Base-by-base conservation (phyloP, 306 rosid genomes). In the Dryas drummondii region DNA sequence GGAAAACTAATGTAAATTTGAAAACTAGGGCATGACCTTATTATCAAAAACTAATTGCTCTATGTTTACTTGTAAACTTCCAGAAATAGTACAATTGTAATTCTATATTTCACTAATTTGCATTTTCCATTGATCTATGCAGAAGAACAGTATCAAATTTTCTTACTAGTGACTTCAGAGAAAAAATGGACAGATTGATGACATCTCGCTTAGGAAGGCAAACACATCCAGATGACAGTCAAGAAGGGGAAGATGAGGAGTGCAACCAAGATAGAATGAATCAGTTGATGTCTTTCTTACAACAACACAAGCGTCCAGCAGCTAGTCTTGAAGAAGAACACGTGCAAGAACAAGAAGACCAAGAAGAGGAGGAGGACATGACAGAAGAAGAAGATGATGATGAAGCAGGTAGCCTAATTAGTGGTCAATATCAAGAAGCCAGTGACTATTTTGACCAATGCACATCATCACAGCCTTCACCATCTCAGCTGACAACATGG, bases 61-160 rank as follows among this genome's bases (percentile, higher is more conserved):
- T 32, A 4, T 73, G 16, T 73, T 14, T 73, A 22, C 22, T 22
- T 22, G 54, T 27, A 27, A 48, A 42, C 22, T 47, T 48, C 6
- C 9, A 26, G 48, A 46, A 5, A 6, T 48, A 49, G 54, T 37
- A 42, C n/a, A 55, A 65, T 53, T 9, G 32, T 50, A 3, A 4
- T 48, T 75, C 45, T 61, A 72, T 64, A 42, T 72, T 45, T 68
- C 26, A 78, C 46, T 51, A 59, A 57, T 63, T 45, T 73, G 75
- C 80, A 69, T 61, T 61, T 64, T 27, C 37, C 58, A 52, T 61
- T 69, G 27, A 11, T 76, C 63, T 68, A 60, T 83, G 64, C 91
- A 93, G 99, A 73, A 83, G 79, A 75, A 89, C 96, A 46, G 99
- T 94, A 64, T 92, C 99, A 45, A 86, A 49, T 79, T 87, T 86